Conservation (phyloP, 306 rosid species). For the Geum urbanum region DNA sequence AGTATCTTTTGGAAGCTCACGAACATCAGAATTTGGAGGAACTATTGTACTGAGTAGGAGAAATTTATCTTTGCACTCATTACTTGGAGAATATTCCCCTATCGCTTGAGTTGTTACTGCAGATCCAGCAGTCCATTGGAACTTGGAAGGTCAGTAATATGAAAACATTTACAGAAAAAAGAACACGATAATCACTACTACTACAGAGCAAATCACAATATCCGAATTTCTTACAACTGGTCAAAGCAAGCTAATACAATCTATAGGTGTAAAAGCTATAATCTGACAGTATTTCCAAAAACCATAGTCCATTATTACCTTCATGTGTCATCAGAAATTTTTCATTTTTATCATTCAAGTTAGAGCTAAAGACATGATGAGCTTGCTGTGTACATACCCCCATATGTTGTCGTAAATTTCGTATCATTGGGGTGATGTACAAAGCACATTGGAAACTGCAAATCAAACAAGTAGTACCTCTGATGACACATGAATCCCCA, state of each 20-base stretch:
- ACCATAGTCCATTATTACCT: too few species aligned
- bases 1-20: conserved; percentile 67
- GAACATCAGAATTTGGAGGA: conserved; percentile 57
- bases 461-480: conserved; percentile 52
- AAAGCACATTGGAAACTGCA: neutral
- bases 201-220: conserved; percentile 2
- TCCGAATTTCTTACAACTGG: neutral
- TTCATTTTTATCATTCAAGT: conserved; percentile 1
- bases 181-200: conserved; percentile 21
- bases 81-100: conserved; percentile 69
- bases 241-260: conserved; percentile 14
- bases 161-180: neutral
- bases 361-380: neutral
- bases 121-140: conserved; percentile 27
- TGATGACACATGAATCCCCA: conserved; percentile 73
- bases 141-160: neutral
- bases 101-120: conserved; percentile 90
- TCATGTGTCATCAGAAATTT: too few species aligned
- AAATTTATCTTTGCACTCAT: conserved; percentile 87
- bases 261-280: conserved; percentile 4
- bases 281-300: neutral
- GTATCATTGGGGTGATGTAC: neutral
- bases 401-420: neutral
- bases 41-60: conserved; percentile 83
- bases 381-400: too few species aligned